Evolutionary conservation across 2,329 filamentous ascomycete genomes (phyloP), one percentile per base, ranked within the genome.

Genomic region (Fusarium dlaminii): DNA sequence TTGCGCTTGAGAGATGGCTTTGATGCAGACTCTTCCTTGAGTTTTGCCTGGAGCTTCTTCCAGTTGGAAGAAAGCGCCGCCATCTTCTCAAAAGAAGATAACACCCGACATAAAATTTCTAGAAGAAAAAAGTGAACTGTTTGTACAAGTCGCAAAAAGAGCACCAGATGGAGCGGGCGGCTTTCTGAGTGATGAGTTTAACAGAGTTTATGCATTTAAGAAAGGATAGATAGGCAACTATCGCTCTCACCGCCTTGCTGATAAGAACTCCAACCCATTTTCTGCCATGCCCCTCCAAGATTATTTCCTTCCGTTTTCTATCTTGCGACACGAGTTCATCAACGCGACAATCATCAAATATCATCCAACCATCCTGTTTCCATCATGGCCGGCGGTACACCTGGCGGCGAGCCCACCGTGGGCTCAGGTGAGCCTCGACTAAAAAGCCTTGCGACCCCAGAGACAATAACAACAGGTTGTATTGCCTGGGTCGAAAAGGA

Each of bases 371-470:
- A 52, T 56, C 46, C 46, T 49, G 5, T 29, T 76, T 82, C 64
- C 82, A 88, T 86, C 85, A 91, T 91, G 89, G 86, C 84, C 67
- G 86, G 84, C 22, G 84, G 85, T 63, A 84, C 83, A 45, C 82
- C 84, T 32, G 84, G 83, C 66, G 86, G 86, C 40, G 89, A 91
- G 75, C 80, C 86, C 27, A 80, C 86, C 22, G 89, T 90, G 18
- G 90, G 90, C 49, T 87, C 88, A 22, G 87, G 89, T 71, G 87
- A 85, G 40, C 88, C 88, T 5, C 86, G 87, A 49, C 85, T 96
- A 82, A 97, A 92, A 81, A 93, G 95, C 63, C 92, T 91, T 80
- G 95, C 95, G 76, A 98, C 95, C 40, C 86, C 96, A 71, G 92
- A 94, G 77, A 96, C 95, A 36, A 87, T 98, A 77, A 85, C 85